Percentiles rank a stretch among this genome's conserved stretches.
Evolutionary conservation across 345 rosid genomes (phyloP).

Genomic region (Psidium guajava): DNA sequence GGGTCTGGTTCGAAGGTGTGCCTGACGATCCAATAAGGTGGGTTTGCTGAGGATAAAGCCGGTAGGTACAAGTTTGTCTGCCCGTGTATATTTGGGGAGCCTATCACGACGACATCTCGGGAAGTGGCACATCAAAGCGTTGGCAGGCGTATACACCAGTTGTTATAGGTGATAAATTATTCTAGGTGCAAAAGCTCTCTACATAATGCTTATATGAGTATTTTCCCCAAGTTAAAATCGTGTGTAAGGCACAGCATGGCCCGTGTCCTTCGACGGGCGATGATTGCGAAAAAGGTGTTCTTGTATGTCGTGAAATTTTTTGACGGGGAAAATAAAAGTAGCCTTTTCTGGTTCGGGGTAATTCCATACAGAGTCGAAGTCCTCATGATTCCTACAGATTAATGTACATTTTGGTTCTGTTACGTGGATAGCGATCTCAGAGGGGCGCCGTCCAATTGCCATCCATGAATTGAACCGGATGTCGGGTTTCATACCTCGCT

Average conservation of each 20-base stretch:
- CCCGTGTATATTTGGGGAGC: not conserved
- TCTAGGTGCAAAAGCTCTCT: not conserved
- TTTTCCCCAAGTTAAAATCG: constrained; percentile 3
- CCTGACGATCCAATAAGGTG: constrained; percentile 2
- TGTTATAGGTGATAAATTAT: constrained; percentile 11
- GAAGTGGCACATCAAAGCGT: not conserved
- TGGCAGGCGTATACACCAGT: constrained; percentile 5
- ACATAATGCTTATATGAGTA: not conserved
- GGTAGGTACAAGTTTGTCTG: not conserved
- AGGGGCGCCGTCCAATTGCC: not conserved
- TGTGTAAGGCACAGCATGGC: constrained; percentile 12
- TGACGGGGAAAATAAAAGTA: constrained; percentile 1
- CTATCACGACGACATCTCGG: not conserved
- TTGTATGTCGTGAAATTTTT: not conserved
- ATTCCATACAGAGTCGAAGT: not conserved
- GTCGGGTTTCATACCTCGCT: not conserved
- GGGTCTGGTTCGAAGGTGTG: not conserved
- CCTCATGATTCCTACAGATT: not conserved
- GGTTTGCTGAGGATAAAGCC: constrained; percentile 2
- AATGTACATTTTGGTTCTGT: not conserved
- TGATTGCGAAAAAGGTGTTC: not conserved
- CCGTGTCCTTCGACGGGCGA: not conserved
- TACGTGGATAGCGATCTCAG: not conserved
- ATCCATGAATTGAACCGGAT: not conserved
- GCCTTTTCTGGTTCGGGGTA: not conserved